Percentiles rank a stretch among this genome's conserved stretches.
Evolutionary conservation across 2,329 filamentous ascomycete species (phyloP).

Genomic region (Sphaerulina populicola): DNA sequence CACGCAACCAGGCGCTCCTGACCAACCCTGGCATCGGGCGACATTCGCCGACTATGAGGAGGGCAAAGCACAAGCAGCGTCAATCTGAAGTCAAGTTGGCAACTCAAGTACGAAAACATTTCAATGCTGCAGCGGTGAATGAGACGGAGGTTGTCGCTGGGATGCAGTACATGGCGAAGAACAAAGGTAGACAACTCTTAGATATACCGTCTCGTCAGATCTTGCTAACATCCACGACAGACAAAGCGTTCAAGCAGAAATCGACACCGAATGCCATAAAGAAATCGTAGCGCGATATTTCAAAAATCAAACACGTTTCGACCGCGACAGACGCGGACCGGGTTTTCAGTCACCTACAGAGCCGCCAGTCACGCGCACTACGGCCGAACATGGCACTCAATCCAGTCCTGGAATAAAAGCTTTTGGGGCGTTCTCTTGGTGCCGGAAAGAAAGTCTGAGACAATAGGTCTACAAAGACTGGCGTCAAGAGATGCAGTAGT

Average conservation of each 20-base stretch:
- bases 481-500: no score
- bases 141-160: slow-evolving; percentile 79
- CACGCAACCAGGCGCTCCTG: slow-evolving; percentile 45
- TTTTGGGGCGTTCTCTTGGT: no score
- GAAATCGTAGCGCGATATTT: slow-evolving; percentile 9
- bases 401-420: no score
- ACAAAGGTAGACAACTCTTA: slow-evolving; percentile 41
- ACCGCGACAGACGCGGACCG: no score
- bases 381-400: no score
- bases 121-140: slow-evolving; percentile 68
- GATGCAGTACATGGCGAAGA: slow-evolving; percentile 62
- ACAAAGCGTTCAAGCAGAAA: slow-evolving; percentile 42
- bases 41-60: slow-evolving; percentile 67
- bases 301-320: no score
- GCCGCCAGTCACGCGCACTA: no score
- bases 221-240: slow-evolving; percentile 24
- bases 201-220: background rate
- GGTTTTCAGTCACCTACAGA: no score
- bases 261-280: slow-evolving; percentile 33
- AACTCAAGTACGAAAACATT: slow-evolving; percentile 67
- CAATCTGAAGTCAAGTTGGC: slow-evolving; percentile 67
- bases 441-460: no score
- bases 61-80: slow-evolving; percentile 54
- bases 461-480: no score
- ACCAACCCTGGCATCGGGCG: slow-evolving; percentile 50